These are phyloP conservation scores for Hypomyces perniciosus DNA, from an alignment of 2,329 filamentous ascomycete genomes.

Conservation along the genomic window DNA sequence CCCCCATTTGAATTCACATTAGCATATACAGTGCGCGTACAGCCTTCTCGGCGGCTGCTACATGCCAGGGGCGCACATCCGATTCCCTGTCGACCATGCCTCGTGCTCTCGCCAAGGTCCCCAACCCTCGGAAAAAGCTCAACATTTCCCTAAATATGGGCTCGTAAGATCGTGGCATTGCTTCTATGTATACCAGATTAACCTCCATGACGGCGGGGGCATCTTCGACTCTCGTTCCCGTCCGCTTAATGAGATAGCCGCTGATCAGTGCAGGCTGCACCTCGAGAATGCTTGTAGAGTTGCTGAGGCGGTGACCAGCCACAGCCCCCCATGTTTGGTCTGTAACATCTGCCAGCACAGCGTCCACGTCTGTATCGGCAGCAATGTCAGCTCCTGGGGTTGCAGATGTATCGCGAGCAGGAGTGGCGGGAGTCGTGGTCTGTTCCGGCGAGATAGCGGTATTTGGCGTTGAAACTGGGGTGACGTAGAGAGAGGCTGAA, in stretches of 20 bases:
- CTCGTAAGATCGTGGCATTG: slow-evolving; percentile 50
- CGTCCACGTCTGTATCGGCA: slow-evolving; percentile 46
- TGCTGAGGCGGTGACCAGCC: slow-evolving; percentile 59
- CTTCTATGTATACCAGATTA: slow-evolving; percentile 55
- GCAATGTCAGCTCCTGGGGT: slow-evolving; percentile 40
- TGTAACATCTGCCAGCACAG: slow-evolving; percentile 63
- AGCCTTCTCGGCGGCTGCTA: slow-evolving; percentile 65
- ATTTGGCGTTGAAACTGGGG: slow-evolving; percentile 64
- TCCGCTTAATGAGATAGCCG: slow-evolving; percentile 61
- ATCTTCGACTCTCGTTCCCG: slow-evolving; percentile 50
- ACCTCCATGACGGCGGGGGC: slow-evolving; percentile 57
- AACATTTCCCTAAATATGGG: slow-evolving; percentile 64
- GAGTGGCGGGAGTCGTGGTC: slow-evolving; percentile 44
- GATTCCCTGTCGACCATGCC: slow-evolving; percentile 53
- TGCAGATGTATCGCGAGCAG: slow-evolving; percentile 39
- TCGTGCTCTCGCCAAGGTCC: slow-evolving; percentile 61
- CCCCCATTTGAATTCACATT: slow-evolving; percentile 40
- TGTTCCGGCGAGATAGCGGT: slow-evolving; percentile 56
- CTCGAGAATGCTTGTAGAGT: slow-evolving; percentile 49
- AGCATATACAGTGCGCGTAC: slow-evolving; percentile 58
- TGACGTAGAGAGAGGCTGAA: slow-evolving; percentile 46
- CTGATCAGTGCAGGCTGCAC: slow-evolving; percentile 53
- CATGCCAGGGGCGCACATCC: slow-evolving; percentile 70
- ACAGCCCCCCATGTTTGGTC: slow-evolving; percentile 75
- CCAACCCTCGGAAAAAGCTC: slow-evolving; percentile 60